Conservation (phyloP, 139 green algal species). For the Volvox reticuliferus region DNA sequence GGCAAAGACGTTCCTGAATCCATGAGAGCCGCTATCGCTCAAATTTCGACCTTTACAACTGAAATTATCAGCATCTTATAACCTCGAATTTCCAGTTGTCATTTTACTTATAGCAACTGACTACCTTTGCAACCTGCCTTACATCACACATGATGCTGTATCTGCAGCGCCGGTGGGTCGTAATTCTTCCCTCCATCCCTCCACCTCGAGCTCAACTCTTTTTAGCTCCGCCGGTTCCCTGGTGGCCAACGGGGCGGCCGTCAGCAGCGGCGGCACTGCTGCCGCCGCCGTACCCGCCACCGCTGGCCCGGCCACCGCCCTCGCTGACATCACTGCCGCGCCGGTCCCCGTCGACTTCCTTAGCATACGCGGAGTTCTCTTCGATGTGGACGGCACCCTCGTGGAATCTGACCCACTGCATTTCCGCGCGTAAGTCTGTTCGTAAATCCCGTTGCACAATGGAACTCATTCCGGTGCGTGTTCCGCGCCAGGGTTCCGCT, state of each 20-base stretch:
- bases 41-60: not conserved
- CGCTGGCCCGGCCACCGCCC: not conserved
- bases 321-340: not conserved
- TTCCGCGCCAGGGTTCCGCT: no score
- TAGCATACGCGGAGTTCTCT: slow-evolving; percentile 55
- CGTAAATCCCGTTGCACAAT: no score
- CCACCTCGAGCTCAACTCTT: not conserved
- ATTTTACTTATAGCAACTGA: not conserved
- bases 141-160: no score
- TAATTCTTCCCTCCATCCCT: not conserved
- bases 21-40: not conserved
- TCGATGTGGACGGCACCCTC: slow-evolving; percentile 80
- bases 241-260: no score
- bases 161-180: not conserved
- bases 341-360: not conserved
- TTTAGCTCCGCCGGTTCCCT: not conserved
- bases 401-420: slow-evolving; percentile 79
- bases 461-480: no score
- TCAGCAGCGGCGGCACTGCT: not conserved
- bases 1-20: no score
- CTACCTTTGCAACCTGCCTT: not conserved
- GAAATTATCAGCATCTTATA: not conserved
- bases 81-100: not conserved
- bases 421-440: slow-evolving; percentile 65
- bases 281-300: not conserved